A percentile compares a stretch with the other conserved stretches of the same genome.
Conservation (phyloP, 768 basidiomycete species). For the Boletales sp. region DNA sequence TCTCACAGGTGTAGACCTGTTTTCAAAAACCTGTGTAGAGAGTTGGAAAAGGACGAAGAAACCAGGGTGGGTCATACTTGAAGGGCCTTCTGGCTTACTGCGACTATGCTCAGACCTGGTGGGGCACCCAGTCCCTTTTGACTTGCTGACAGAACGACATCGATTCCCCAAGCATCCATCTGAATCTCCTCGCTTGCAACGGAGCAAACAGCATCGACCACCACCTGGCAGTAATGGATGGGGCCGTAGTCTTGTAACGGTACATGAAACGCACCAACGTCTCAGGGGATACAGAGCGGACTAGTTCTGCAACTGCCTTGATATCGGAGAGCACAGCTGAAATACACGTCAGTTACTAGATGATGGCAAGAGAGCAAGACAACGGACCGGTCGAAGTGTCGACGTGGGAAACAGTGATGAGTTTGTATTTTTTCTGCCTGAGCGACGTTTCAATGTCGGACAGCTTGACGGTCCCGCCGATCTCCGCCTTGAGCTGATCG, state of each 20-base stretch:
- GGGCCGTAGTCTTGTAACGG: background rate
- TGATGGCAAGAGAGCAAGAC: no score
- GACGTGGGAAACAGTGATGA: slow-evolving; percentile 93
- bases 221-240: slow-evolving; percentile 42
- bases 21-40: slow-evolving; percentile 8
- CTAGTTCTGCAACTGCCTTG: slow-evolving; percentile 67
- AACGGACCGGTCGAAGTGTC: slow-evolving; percentile 77
- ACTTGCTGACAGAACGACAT: slow-evolving; percentile 80
- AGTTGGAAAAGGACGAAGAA: background rate
- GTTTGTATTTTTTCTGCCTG: slow-evolving; percentile 76
- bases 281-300: slow-evolving; percentile 74
- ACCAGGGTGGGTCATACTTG: slow-evolving; percentile 35
- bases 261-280: slow-evolving; percentile 56
- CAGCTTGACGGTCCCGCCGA: slow-evolving; percentile 71
- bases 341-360: slow-evolving; percentile 1
- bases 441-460: slow-evolving; percentile 66
- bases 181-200: slow-evolving; percentile 94
- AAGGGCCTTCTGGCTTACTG: slow-evolving; percentile 78
- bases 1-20: slow-evolving; percentile 47
- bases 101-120: slow-evolving; percentile 85
- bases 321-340: slow-evolving; percentile 83
- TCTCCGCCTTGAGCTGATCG: slow-evolving; percentile 74
- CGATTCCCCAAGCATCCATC: slow-evolving; percentile 91
- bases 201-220: slow-evolving; percentile 93
- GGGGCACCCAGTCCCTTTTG: slow-evolving; percentile 94